Evolutionary conservation across 2,329 filamentous ascomycete genomes (phyloP), one percentile per base, ranked within the genome.

Genomic region (Phaeosphaeria sp.): DNA sequence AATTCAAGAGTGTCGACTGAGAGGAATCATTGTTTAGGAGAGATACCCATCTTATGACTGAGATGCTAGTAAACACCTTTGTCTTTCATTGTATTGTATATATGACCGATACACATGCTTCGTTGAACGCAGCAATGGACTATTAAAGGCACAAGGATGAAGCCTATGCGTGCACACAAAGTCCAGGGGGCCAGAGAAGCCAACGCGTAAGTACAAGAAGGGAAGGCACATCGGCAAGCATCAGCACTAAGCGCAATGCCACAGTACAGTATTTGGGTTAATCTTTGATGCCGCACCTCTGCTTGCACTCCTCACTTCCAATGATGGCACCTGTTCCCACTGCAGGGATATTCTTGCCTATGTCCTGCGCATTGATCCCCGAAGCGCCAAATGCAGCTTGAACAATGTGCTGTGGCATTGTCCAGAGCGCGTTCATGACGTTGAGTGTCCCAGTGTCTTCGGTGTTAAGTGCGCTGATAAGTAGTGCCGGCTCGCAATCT

Each of bases 391-490:
- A 79, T 0, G 78, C 79, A 20, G 80, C 80, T 13, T 73, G 73
- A 6, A 82, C 72, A 43, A 83, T 75, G 15, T 80, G 78, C 3
- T 62, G 56, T 0, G 79, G 80, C 27, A 78, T 62, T 9, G 59
- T 64, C 68, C 79, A 81, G 23, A 84, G 68, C 1, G 71, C 72
- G 49, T 83, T 81, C 9, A 79, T 73, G 46, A 82, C 69, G 56
- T 84, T 84, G 15, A 77, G 65, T 1, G 82, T 85, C n/a, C 82
- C 83, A 1, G 79, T 72, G 55, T 85, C 83, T 36, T 83, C 80
- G 25, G 73, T 78, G 63, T 79, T 81, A 44, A 85, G 77, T 0
- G 82, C 80, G 15, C 80, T 82, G 55, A 84, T 70, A 43, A 85
- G 77, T 39, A 81, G 80, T 1, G 81, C 79, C 41, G 83, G 80